Percentiles rank a stretch among this genome's conserved stretches.
Evolutionary conservation across 73 alveolate genomes (phyloP).

Genomic region (Tetrahymena elliotti): DNA sequence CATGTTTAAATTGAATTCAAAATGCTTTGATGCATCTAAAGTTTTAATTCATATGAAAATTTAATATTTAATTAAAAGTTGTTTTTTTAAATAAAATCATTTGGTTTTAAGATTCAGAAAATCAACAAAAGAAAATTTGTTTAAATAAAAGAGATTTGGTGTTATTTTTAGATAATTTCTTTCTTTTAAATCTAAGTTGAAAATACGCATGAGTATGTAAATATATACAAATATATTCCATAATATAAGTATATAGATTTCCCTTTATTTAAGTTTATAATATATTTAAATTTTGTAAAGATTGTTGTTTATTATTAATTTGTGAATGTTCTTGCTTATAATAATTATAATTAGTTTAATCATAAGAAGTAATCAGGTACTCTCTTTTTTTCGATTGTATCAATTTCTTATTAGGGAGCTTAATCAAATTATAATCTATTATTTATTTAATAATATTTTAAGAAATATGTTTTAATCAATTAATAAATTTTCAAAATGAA

Average conservation of each 20-base stretch:
- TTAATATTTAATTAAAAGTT: too few relatives aligned
- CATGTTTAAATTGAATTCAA: too few relatives aligned
- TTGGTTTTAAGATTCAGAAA: too few relatives aligned
- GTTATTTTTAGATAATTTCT: too few relatives aligned
- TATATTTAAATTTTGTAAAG: neutral
- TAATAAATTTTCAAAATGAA: neutral
- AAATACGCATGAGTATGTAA: neutral
- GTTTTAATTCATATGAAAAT: too few relatives aligned
- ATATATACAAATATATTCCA: neutral
- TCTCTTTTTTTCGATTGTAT: neutral
- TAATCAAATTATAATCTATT: neutral
- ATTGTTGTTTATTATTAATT: neutral
- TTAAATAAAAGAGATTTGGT: too few relatives aligned
- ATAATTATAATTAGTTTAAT: neutral
- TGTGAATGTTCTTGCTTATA: neutral
- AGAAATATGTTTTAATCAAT: neutral
- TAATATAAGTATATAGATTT: neutral
- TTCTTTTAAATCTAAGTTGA: too few relatives aligned
- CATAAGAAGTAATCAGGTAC: neutral
- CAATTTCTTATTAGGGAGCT: neutral
- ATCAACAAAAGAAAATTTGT: too few relatives aligned
- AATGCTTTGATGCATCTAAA: too few relatives aligned
- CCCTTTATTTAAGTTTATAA: neutral
- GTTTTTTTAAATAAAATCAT: too few relatives aligned
- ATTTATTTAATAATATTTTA: neutral